Percentiles rank a stretch among this genome's conserved stretches.
Evolutionary conservation across 106 monocot genomes (phyloP).

Genomic region (Apostasia shenzhenica): DNA sequence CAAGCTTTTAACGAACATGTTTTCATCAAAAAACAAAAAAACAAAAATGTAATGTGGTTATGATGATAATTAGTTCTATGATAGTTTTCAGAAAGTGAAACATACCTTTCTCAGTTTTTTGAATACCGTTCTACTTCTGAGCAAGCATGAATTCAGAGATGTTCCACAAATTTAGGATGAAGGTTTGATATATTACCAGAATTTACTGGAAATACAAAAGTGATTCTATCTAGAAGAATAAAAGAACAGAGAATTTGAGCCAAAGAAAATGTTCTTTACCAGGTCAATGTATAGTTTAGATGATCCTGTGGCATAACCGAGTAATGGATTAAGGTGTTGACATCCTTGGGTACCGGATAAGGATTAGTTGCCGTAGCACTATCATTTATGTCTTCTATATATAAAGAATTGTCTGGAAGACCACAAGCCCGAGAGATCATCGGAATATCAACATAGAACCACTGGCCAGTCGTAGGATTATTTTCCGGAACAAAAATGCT

Average conservation of each 20-base stretch:
- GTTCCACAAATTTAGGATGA: background rate
- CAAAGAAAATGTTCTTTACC: conserved; percentile 26
- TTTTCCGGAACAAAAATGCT: conserved; percentile 90
- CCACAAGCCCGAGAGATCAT: conserved; percentile 57
- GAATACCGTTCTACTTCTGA: no score
- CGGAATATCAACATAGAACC: conserved; percentile 92
- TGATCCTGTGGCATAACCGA: conserved; percentile 97
- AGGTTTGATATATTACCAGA: background rate
- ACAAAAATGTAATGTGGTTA: no score
- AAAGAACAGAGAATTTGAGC: background rate
- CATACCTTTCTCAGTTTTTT: no score
- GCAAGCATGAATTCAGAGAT: background rate
- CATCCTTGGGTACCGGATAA: conserved; percentile 94
- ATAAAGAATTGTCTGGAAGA: conserved; percentile 64
- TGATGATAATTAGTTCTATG: no score
- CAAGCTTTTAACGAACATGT: no score
- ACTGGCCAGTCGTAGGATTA: conserved; percentile 61
- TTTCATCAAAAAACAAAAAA: no score
- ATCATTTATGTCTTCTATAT: conserved; percentile 86
- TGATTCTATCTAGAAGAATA: background rate
- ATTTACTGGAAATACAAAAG: background rate
- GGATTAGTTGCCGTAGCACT: conserved; percentile 59
- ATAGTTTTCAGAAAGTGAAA: no score
- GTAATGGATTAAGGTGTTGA: conserved; percentile 56
- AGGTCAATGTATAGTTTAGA: conserved; percentile 78